Evolutionary conservation across 2,329 filamentous ascomycete genomes (phyloP).

Genomic region (Alternaria arbusti): DNA sequence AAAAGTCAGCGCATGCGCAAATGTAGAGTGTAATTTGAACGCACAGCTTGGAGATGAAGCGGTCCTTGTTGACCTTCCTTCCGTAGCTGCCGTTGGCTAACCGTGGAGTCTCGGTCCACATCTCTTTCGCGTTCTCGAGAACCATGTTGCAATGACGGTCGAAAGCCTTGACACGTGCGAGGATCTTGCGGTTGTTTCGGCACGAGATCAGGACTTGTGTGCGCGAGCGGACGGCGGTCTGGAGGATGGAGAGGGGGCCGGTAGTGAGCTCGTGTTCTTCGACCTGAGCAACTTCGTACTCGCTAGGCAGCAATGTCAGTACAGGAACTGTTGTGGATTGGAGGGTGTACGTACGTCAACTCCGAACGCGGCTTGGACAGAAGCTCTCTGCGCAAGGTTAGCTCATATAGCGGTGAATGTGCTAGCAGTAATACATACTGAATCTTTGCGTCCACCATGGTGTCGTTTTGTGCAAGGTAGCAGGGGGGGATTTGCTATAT

Average conservation of each 20-base stretch:
- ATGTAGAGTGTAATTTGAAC: constrained; percentile 41
- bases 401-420: constrained; percentile 4
- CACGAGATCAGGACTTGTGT: constrained; percentile 96
- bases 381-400: constrained; percentile 71
- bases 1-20: constrained; percentile 18
- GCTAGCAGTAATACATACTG: constrained; percentile 42
- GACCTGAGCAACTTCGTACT: constrained; percentile 86
- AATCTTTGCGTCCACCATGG: constrained; percentile 52
- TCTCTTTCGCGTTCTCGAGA: constrained; percentile 95
- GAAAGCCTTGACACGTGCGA: constrained; percentile 97
- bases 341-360: constrained; percentile 73
- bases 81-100: constrained; percentile 87
- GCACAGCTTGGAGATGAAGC: constrained; percentile 97
- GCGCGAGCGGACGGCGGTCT: constrained; percentile 93
- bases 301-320: constrained; percentile 59
- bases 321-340: not conserved
- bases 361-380: constrained; percentile 87
- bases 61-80: constrained; percentile 92
- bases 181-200: constrained; percentile 97
- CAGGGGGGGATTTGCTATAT: not conserved
- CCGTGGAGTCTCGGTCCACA: constrained; percentile 96
- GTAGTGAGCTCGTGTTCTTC: constrained; percentile 82
- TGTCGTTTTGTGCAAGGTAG: constrained; percentile 8
- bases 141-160: constrained; percentile 99
- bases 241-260: constrained; percentile 88